Base-by-base conservation (phyloP, 306 rosid species). In the Prunus davidiana region DNA sequence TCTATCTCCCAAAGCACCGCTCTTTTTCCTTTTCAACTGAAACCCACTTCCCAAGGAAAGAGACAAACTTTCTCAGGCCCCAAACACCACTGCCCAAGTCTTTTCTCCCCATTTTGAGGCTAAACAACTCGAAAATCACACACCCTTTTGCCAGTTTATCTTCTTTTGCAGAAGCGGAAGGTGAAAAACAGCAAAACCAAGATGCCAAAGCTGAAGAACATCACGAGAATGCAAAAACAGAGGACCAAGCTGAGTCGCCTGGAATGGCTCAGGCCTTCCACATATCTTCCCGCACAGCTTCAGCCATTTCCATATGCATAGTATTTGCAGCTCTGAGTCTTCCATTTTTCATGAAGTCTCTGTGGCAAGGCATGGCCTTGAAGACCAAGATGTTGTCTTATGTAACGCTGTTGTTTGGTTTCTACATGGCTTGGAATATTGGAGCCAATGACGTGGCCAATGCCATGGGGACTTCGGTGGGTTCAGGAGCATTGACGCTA, bases 351-450 rank as follows among this genome's bases (percentile, higher is more conserved):
- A 92, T 91, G 98, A n/a, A 70, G 46, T 87, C 99, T 6, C 22
- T 96, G 79, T 92, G 88, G 24, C 88, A 85, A n/a, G 90, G 89
- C 0, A 19, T 88, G 78, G 8, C 85, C 25, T 27, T 89, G 77
- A 96, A 87, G 93, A 88, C 88, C 7, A 91, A 82, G 56, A 19
- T 87, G 43, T 49, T 92, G 50, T 90, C 98, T 0, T 96, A 96
- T 54, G 86, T 22, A 0, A 91, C 99, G 0, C 78, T 96, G 19
- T 67, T 96, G 57, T 89, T 89, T 68, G 99, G 98, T n/a, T 92
- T 96, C 43, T 96, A 96, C 84, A 96, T 96, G 99, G 99, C 98
- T 41, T 96, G 99, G 99, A 96, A 96, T 78, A 96, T 96, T 22
- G 99, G 99, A 14, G 98, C 99, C 27, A 96, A 96, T 60, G 99